These are phyloP conservation scores for Pichia eremophila DNA, from an alignment of 805 yeast genomes.

Conservation along the genomic window DNA sequence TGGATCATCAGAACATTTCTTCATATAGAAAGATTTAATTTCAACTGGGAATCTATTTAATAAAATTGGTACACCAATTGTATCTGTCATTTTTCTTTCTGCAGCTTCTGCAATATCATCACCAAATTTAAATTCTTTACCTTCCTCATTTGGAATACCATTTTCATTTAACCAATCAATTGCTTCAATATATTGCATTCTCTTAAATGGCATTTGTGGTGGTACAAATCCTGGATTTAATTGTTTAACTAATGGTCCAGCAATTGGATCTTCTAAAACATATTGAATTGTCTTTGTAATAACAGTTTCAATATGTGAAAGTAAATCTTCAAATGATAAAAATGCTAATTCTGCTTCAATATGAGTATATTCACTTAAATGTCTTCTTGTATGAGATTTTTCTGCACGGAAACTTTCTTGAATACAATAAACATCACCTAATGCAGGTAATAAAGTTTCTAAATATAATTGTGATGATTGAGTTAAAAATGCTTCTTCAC, in stretches of 20 bases:
- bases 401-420: conserved; percentile 99
- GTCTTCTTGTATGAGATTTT: conserved; percentile 97
- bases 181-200: conserved; percentile 88
- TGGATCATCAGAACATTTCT: conserved; percentile 78
- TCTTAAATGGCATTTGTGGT: conserved; percentile 79
- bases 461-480: conserved; percentile 95
- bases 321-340: conserved; percentile 75
- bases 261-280: conserved; percentile 81
- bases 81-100: conserved; percentile 96
- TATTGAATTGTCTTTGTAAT: conserved; percentile 61
- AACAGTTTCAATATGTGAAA: conserved; percentile 75
- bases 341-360: conserved; percentile 92
- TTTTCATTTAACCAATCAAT: conserved; percentile 95
- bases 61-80: conserved; percentile 85
- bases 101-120: conserved; percentile 99
- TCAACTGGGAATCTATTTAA: conserved; percentile 93
- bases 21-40: conserved; percentile 97
- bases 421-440: conserved; percentile 95
- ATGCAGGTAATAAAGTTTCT: conserved; percentile 91
- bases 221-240: conserved; percentile 86
- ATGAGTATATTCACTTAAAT: conserved; percentile 92
- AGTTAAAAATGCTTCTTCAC: conserved; percentile 92
- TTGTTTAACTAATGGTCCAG: conserved; percentile 83
- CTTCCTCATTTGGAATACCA: conserved; percentile 90
- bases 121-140: conserved; percentile 86